Percentiles rank a stretch among this genome's conserved stretches.
Conservation (phyloP, 2,329 filamentous ascomycete genomes). For the Nigrograna mackinnonii region DNA sequence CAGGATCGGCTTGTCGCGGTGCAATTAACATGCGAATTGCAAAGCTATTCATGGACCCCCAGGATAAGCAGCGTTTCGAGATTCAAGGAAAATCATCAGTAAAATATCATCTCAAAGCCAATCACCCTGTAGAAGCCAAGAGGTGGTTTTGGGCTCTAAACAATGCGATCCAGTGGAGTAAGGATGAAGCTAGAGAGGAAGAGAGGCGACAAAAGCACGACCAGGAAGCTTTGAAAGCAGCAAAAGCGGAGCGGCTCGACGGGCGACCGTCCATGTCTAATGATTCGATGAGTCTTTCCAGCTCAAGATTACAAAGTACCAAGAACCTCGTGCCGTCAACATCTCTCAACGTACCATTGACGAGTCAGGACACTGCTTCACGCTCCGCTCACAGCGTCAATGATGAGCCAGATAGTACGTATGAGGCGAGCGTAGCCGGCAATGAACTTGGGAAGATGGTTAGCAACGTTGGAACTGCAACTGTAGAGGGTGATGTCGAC, state of each 20-base stretch:
- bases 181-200: constrained; percentile 94
- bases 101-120: constrained; percentile 97
- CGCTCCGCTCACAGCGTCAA: constrained; percentile 50
- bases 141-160: constrained; percentile 99
- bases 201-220: constrained; percentile 74
- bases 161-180: constrained; percentile 97
- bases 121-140: constrained; percentile 97
- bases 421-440: constrained; percentile 62
- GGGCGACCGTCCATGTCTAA: constrained; percentile 47
- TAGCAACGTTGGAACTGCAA: constrained; percentile 53
- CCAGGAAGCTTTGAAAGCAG: constrained; percentile 73
- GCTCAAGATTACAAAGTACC: constrained; percentile 31
- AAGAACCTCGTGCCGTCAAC: constrained; percentile 41
- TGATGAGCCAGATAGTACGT: constrained; percentile 62
- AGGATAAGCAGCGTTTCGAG: constrained; percentile 97
- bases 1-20: constrained; percentile 91
- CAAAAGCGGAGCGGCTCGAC: constrained; percentile 73
- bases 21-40: constrained; percentile 99
- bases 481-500: constrained; percentile 62
- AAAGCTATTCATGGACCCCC: constrained; percentile 89
- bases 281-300: constrained; percentile 43
- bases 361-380: constrained; percentile 39
- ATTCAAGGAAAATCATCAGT: constrained; percentile 98
- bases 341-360: constrained; percentile 53
- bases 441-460: constrained; percentile 53